Conservation (phyloP, 768 basidiomycete species). For the Favolaschia claudopus region DNA sequence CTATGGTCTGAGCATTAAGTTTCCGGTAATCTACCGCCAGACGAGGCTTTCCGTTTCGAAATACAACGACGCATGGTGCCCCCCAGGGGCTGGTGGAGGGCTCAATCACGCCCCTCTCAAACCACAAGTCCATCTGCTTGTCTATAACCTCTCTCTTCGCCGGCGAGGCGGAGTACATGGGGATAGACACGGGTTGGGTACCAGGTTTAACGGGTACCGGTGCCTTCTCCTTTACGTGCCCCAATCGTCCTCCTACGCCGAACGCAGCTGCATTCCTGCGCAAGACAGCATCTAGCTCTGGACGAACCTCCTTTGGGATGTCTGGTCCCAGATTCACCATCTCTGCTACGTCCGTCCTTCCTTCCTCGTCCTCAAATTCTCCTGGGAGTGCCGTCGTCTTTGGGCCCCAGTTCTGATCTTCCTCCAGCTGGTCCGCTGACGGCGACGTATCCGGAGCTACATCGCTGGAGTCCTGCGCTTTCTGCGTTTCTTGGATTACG, state of each 20-base stretch:
- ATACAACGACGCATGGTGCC: no score
- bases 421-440: background rate
- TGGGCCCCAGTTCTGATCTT: constrained; percentile 25
- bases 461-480: background rate
- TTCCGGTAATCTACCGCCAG: no score
- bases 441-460: background rate
- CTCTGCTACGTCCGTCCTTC: constrained; percentile 6
- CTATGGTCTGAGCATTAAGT: no score
- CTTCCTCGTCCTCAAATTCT: constrained; percentile 1
- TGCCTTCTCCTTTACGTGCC: constrained; percentile 3
- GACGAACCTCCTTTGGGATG: constrained; percentile 6
- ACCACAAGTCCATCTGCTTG: constrained; percentile 37
- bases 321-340: constrained; percentile 28
- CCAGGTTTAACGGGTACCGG: constrained; percentile 23
- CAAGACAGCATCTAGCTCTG: constrained; percentile 1
- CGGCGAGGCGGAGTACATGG: constrained; percentile 32
- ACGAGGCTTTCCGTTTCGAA: no score
- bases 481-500: background rate
- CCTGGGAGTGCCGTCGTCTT: constrained; percentile 31
- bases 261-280: constrained; percentile 24
- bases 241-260: constrained; percentile 31
- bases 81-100: no score
- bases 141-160: no score
- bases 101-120: no score
- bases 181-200: constrained; percentile 23